Percentiles rank a stretch among this genome's conserved stretches.
Conservation (phyloP, 495 filamentous ascomycete genomes). For the Clohesyomyces aquaticus region DNA sequence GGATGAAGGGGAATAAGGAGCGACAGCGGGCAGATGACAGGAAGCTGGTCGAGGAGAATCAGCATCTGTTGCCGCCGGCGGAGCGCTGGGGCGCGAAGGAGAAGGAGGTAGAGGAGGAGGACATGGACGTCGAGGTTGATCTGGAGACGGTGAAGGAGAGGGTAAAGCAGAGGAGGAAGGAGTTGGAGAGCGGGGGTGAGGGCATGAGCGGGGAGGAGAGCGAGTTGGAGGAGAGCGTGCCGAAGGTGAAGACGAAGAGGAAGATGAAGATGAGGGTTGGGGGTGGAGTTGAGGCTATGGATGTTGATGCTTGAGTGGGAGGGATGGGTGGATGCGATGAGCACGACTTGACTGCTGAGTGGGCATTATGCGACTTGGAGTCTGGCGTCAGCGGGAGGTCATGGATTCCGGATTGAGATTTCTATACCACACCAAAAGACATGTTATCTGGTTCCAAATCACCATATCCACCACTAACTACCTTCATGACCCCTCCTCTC, state of each 20-base stretch:
- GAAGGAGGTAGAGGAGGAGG: slow-evolving; percentile 58
- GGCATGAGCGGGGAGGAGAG: slow-evolving; percentile 29
- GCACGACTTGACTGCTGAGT: neutral
- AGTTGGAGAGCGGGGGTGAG: slow-evolving; percentile 31
- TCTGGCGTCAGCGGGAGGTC: neutral
- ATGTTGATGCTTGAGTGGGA: slow-evolving; percentile 35
- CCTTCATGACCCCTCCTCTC: too few relatives aligned
- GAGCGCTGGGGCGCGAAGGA: slow-evolving; percentile 49
- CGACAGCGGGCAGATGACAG: slow-evolving; percentile 74
- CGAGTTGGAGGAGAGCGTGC: slow-evolving; percentile 29
- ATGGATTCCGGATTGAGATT: neutral
- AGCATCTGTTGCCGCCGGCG: slow-evolving; percentile 73
- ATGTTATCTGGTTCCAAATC: neutral
- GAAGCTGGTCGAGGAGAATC: slow-evolving; percentile 87
- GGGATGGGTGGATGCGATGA: neutral
- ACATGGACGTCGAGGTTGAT: slow-evolving; percentile 52
- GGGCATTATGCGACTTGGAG: neutral
- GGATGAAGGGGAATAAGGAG: slow-evolving; percentile 87
- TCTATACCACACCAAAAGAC: neutral
- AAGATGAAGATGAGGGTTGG: slow-evolving; percentile 38
- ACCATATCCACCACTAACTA: too few relatives aligned
- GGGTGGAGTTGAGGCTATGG: slow-evolving; percentile 39
- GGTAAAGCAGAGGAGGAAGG: slow-evolving; percentile 50
- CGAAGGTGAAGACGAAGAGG: slow-evolving; percentile 38
- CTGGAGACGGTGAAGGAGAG: slow-evolving; percentile 45